Evolutionary conservation across 2,329 filamentous ascomycete genomes (phyloP), one percentile per base, ranked within the genome.

Genomic region (Parasarocladium wereldwijsianum): DNA sequence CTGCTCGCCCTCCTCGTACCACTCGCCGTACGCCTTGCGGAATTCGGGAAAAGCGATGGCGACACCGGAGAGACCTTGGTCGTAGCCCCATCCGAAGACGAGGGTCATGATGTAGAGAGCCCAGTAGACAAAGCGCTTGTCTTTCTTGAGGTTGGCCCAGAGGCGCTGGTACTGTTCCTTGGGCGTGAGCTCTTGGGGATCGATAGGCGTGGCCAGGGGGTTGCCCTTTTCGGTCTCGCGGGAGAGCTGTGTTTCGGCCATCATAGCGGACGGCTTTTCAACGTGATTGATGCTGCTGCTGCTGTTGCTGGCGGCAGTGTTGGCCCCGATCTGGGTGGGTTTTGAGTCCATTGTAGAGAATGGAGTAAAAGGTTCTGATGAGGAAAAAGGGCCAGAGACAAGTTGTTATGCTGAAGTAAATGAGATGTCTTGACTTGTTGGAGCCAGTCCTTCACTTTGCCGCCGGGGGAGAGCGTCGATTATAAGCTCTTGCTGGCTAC

Each of bases 41-140:
- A 53, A 52, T 20, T 52, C 45, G 0, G 47, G 48, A 6, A 52
- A 53, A 2, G 49, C 49, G 11, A 54, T 47, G 3, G 49, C 50
- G 10, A 48, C 47, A 5, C 48, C 51, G 2, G 47, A 51, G 2
- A 53, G 43, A 6, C 48, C 51, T n/a, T 40, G 32, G n/a, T 54
- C 48, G 23, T 51, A 52, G 1, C 50, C 50, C 46, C 46, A 54
- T 19, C 43, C 43, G 16, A 52, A 50, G 34, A 52, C 47, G 8
- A 54, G 41, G 18, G 38, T 43, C 45, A 47, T 47, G 34, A 47
- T 33, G n/a, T 43, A 46, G 15, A 46, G 14, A 1, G 44, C 38
- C 44, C 44, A 47, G 6, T 43, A 26, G 17, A 47, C 44, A 32
- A 39, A 47, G 3, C 34, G 30, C 26, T 38, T 43, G 29, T 47